Percentiles rank a stretch among this genome's conserved stretches.
These are phyloP conservation scores for Komagataella pastoris DNA, from an alignment of 805 yeast genomes.

Conservation along the genomic window DNA sequence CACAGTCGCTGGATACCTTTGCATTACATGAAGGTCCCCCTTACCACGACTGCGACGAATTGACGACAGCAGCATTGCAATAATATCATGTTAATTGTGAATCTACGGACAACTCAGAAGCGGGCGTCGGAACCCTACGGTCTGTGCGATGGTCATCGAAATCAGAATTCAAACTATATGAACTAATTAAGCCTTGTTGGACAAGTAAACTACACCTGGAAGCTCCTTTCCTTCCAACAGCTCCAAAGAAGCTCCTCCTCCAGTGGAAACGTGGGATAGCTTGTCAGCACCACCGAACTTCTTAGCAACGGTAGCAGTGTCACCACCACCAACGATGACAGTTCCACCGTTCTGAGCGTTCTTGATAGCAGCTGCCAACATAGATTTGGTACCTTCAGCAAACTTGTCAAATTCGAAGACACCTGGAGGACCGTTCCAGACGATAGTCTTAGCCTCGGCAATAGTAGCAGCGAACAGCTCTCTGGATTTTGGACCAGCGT, in stretches of 20 bases:
- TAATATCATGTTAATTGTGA: too few species aligned
- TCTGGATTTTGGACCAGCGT: conserved; percentile 84
- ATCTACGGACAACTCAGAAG: too few species aligned
- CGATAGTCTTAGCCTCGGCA: conserved; percentile 90
- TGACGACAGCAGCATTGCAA: too few species aligned
- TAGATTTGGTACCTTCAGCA: conserved; percentile 81
- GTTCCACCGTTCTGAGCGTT: conserved; percentile 83
- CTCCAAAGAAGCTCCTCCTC: conserved; percentile 99
- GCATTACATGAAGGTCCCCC: too few species aligned
- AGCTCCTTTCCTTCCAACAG: conserved; percentile 96
- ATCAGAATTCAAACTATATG: neutral
- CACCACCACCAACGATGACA: conserved; percentile 98
- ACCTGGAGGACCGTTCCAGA: conserved; percentile 99
- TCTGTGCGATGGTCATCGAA: neutral
- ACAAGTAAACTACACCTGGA: conserved; percentile 94
- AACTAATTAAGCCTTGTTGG: conserved; percentile 25
- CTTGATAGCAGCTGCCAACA: conserved; percentile 79
- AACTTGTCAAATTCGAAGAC: conserved; percentile 94
- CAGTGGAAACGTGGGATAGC: conserved; percentile 96
- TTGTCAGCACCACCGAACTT: conserved; percentile 94
- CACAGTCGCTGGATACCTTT: too few species aligned
- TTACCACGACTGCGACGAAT: too few species aligned
- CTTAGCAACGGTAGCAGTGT: conserved; percentile 98
- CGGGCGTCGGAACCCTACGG: too few species aligned
- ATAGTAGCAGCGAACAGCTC: conserved; percentile 72